Evolutionary conservation across 1,284 basidiomycete genomes (phyloP), one percentile per base, ranked within the genome.

Genomic region (Peniophora sp.): DNA sequence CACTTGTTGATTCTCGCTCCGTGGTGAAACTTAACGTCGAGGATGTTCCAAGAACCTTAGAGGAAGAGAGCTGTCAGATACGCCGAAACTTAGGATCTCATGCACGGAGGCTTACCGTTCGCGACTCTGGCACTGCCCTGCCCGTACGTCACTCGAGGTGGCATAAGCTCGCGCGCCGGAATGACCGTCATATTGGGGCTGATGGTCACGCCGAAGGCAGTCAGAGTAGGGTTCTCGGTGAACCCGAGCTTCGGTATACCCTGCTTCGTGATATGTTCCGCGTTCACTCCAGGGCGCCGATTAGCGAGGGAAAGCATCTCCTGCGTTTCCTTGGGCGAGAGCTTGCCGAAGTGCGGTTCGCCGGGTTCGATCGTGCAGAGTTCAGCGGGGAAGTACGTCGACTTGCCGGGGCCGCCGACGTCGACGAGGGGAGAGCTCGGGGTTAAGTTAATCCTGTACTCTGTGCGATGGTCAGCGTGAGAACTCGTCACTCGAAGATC

Each of bases 251-350:
- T 63, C 0, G 68, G 64, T 47, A 88, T 72, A 0, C 85, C 86
- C 22, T 75, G 62, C 35, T 72, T 63, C 11, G 78, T 67, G 56
- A 88, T 87, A 11, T 72, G 55, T 23, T 71, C 64, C 0, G 79
- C 81, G 55, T 87, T 88, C 51, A 72, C 60, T 0, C 60, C 63
- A 0, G 86, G 86, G 1, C 69, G 70, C 32, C 81, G 79, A 62
- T 79, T 81, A 0, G 85, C 85, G 47, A 70, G 68, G 24, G 66
- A 67, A 52, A 88, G 82, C 85, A 88, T 87, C n/a, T 69, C 61
- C 0, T 74, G 67, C 0, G 83, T 85, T 55, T 84, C 78, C 3
- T 62, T 67, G 9, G 73, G 72, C 51, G 64, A 70, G 2, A 86
- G 74, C 52, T 72, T 76, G 6, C 75, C 79, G 23, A 69, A 65